These are phyloP conservation scores for Starmerella geochares DNA, from an alignment of 805 yeast genomes.

Conservation along the genomic window DNA sequence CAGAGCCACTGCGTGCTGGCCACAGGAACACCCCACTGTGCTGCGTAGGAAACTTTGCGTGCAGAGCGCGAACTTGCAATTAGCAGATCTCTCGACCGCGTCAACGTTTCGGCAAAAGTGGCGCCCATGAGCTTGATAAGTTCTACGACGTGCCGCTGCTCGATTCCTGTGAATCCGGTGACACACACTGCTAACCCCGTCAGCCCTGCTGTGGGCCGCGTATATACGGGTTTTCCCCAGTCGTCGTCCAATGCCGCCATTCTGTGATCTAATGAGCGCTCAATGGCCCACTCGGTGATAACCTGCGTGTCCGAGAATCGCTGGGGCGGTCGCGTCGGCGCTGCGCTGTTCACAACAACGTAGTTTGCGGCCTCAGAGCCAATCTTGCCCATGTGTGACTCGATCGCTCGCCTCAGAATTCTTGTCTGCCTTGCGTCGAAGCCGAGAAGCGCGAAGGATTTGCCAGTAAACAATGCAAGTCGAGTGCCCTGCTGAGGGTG, in stretches of 20 bases:
- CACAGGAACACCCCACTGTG: conserved; percentile 33
- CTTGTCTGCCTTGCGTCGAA: conserved; percentile 35
- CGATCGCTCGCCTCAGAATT: conserved; percentile 37
- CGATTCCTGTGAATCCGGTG: conserved; percentile 72
- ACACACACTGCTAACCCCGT: conserved; percentile 38
- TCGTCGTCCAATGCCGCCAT: conserved; percentile 38
- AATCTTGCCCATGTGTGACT: conserved; percentile 38
- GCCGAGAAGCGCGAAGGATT: conserved; percentile 37
- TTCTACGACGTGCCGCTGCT: conserved; percentile 57
- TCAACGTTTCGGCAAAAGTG: conserved; percentile 40
- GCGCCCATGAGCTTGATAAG: conserved; percentile 49
- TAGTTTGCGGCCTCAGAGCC: conserved; percentile 2
- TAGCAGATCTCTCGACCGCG: conserved; percentile 45
- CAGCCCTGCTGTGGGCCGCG: conserved; percentile 28
- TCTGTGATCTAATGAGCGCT: conserved; percentile 55
- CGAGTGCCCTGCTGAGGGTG: conserved; percentile 1
- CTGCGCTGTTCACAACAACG: conserved; percentile 27
- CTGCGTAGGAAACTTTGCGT: conserved; percentile 30
- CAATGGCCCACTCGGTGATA: conserved; percentile 74
- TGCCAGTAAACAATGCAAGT: conserved; percentile 35
- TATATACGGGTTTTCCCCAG: conserved; percentile 44
- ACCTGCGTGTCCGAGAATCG: conserved; percentile 26
- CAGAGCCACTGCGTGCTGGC: conserved; percentile 34
- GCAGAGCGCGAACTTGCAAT: conserved; percentile 31
- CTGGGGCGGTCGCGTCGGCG: conserved; percentile 15